Base-by-base conservation (phyloP, 2,329 filamentous ascomycete genomes). In the Talaromyces sp. region DNA sequence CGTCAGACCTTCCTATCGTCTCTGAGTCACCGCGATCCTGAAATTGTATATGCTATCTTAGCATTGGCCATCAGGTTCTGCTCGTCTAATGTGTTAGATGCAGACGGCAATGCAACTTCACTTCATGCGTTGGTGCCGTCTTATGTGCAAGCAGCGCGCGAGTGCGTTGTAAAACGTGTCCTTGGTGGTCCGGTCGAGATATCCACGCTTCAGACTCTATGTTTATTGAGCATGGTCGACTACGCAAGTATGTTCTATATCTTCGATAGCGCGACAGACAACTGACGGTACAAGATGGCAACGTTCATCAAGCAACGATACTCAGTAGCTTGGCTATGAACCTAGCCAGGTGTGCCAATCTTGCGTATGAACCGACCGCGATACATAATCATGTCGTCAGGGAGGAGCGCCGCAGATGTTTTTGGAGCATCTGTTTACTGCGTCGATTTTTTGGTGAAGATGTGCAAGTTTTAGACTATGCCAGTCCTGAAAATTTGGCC, bases 21-120 rank as follows among this genome's bases (percentile, higher is more conserved):
- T 40, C 67, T 83, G 6, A 66, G 70, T 14, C 66, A 71, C 23
- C 74, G 81, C 74, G 63, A 76, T 39, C 66, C 72, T 11, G 75
- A 76, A 56, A 63, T 76, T 37, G 68, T 76, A 7, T 73, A 74
- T 58, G 68, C 73, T 6, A 69, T 76, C 6, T 67, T 82, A 33
- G 77, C 79, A 2, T 65, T 83, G 42, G 73, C 75, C 1, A 69
- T 77, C 2, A 75, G 82, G 3, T 84, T 82, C 62, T 72, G 72
- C 1, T 69, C 72, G 1, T 63, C 74, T 16, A 54, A 67, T 3
- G 66, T 71, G 44, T 65, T 66, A 16, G 63, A 63, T 1, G n/a
- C 37, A 16, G 67, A 66, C 16, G 67, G 71, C 25, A 62, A 69
- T 7, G 63, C 69, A 1, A 67, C 65, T 25, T 46, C 42, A 7